Conservation (phyloP, 208 protist species). For the Tritrichomonas foetus region DNA sequence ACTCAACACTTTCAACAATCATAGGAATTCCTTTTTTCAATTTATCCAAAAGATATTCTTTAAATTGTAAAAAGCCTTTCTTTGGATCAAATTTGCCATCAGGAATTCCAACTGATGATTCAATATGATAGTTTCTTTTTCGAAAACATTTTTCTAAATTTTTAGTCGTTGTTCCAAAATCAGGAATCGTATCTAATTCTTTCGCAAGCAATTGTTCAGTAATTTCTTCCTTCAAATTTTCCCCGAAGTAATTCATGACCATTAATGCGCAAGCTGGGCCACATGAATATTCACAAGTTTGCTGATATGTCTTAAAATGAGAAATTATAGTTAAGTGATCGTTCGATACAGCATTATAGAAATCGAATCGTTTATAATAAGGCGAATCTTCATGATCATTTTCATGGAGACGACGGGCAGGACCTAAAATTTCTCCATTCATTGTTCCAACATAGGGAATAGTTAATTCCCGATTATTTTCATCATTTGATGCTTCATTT, state of each 20-base stretch:
- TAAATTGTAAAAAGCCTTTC: background rate
- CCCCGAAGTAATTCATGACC: background rate
- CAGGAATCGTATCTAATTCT: too few species aligned
- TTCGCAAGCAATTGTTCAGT: background rate
- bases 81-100: too few species aligned
- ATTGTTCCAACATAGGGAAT: too few species aligned
- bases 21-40: background rate
- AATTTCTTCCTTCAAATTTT: background rate
- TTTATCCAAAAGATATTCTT: too few species aligned
- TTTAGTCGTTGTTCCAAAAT: background rate
- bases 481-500: too few species aligned
- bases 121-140: background rate
- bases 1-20: background rate
- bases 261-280: background rate
- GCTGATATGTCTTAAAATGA: constrained; percentile 16
- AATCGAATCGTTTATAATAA: background rate
- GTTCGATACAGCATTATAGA: background rate
- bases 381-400: background rate
- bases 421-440: too few species aligned
- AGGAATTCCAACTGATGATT: background rate
- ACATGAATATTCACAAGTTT: background rate
- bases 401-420: too few species aligned
- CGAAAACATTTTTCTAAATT: background rate
- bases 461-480: too few species aligned
- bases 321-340: background rate